Evolutionary conservation across 192 early-diverging fungal species (phyloP), one percentile per base, ranked within the genome.

Genomic region (Jimgerdemannia lactiflua): DNA sequence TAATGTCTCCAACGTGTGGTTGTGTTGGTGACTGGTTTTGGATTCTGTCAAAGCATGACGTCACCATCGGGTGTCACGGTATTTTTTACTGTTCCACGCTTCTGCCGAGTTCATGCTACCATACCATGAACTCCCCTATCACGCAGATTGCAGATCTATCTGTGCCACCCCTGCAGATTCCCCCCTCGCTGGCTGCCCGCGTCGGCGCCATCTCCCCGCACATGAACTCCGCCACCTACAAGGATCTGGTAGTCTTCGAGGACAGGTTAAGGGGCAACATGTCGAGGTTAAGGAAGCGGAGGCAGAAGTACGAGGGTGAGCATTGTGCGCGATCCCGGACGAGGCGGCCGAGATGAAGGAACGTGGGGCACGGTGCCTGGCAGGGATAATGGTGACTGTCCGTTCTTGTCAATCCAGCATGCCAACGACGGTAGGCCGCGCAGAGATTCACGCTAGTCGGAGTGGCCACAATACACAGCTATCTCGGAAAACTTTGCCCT

Each of bases 231-330:
- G 81, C 80, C 39, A 83, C 84, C 9, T 94, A 89, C 78, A 86
- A 91, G 71, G 93, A 94, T 84, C 87, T 92, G 68, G 86, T 93
- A 44, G 91, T 93, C 64, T 94, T 94, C 78, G 93, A 94, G 71
- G 93, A 94, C 78, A 82, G 93, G 59, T 83, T 94, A 40, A 90
- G 91, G 72, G 87, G 91, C 75, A 94, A 92, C 82, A 86, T 92
- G 80, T 81, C 86, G 8, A 82, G 90, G 42, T 77, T 93, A 63
- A 83, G 86, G 73, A 87, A 87, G 71, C 86, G 91, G 59, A 90
- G 91, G 73, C 90, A 88, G 71, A 94, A 91, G 84, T 94, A 92
- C 74, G 85, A 88, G 86, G 86, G 89, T 89, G 84, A 17, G 39
- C 20, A 39, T 40, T 73, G 44, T 67, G 14, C 39, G n/a, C n/a